Conservation (phyloP, 805 yeast genomes). For the Zygosaccharomyces gambellarensis region DNA sequence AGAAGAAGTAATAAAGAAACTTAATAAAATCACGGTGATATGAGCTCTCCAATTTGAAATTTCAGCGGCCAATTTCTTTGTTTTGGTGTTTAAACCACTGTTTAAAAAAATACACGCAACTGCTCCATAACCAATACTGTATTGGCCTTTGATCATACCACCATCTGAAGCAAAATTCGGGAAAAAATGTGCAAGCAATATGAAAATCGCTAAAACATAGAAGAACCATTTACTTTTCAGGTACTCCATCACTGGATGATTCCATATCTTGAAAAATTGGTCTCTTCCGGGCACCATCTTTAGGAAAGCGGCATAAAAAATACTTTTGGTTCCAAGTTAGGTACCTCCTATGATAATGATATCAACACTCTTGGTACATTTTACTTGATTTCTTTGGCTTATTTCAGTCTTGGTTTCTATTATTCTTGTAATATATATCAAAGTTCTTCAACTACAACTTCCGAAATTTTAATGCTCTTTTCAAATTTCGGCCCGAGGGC, state of each 20-base stretch:
- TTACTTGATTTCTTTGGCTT: too few relatives aligned
- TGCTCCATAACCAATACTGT: constrained; percentile 77
- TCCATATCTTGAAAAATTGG: constrained; percentile 14
- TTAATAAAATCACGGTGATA: constrained; percentile 56
- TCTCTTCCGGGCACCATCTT: not conserved
- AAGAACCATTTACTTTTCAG: constrained; percentile 65
- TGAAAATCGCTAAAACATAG: constrained; percentile 61
- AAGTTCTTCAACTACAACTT: too few relatives aligned
- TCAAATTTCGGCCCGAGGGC: constrained; percentile 1
- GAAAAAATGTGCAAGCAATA: constrained; percentile 69
- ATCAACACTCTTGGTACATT: too few relatives aligned
- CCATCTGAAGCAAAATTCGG: constrained; percentile 83
- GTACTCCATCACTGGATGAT: constrained; percentile 21
- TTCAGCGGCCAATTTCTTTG: constrained; percentile 56
- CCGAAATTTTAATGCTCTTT: not conserved
- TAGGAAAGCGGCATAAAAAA: not conserved
- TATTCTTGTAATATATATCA: too few relatives aligned
- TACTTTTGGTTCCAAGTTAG: too few relatives aligned
- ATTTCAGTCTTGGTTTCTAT: too few relatives aligned
- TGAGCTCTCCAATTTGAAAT: constrained; percentile 81
- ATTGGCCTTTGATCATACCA: constrained; percentile 69
- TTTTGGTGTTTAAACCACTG: constrained; percentile 73
- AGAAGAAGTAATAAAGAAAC: constrained; percentile 67
- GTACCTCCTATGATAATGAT: too few relatives aligned
- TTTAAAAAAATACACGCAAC: constrained; percentile 81